A percentile compares a stretch with the other conserved stretches of the same genome.
phyloP scores from a whole-genome alignment of 208 protist species.

The Trypanosoma conorhini region DNA sequence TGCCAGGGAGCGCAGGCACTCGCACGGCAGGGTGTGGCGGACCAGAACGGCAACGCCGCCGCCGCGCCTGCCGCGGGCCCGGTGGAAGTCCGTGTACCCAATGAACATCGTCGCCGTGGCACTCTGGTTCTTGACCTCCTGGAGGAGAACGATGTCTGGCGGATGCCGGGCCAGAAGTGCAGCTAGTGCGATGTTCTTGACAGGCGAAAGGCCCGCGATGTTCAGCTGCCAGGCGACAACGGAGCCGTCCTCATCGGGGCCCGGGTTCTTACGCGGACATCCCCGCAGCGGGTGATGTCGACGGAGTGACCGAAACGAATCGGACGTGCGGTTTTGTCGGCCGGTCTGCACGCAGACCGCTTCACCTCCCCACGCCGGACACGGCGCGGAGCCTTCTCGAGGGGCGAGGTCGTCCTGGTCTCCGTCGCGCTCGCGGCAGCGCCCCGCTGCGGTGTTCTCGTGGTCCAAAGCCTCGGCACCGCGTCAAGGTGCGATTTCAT shows the following conservation, averaged over 20 bases:
- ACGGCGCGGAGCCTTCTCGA: neutral
- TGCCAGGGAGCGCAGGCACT: neutral
- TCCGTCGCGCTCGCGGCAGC: neutral
- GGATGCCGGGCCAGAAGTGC: too few species aligned
- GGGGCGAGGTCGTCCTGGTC: conserved; percentile 3
- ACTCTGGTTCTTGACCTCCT: too few species aligned
- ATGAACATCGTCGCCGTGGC: too few species aligned
- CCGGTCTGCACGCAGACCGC: neutral
- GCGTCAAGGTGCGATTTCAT: neutral
- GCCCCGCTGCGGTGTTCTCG: neutral
- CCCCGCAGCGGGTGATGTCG: neutral
- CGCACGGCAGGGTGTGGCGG: neutral
- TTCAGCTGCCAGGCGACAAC: too few species aligned
- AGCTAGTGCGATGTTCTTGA: too few species aligned
- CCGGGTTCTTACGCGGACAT: conserved; percentile 1
- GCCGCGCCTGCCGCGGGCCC: neutral
- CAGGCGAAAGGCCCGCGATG: too few species aligned
- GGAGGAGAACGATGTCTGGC: too few species aligned
- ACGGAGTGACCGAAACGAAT: neutral
- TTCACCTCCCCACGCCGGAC: conserved; percentile 4
- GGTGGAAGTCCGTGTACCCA: neutral
- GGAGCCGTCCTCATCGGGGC: neutral
- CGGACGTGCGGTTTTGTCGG: conserved; percentile 3
- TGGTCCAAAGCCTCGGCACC: neutral
- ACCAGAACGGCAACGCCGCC: neutral